Conservation (phyloP, 2,329 filamentous ascomycete genomes). For the Colletotrichum spinosum region DNA sequence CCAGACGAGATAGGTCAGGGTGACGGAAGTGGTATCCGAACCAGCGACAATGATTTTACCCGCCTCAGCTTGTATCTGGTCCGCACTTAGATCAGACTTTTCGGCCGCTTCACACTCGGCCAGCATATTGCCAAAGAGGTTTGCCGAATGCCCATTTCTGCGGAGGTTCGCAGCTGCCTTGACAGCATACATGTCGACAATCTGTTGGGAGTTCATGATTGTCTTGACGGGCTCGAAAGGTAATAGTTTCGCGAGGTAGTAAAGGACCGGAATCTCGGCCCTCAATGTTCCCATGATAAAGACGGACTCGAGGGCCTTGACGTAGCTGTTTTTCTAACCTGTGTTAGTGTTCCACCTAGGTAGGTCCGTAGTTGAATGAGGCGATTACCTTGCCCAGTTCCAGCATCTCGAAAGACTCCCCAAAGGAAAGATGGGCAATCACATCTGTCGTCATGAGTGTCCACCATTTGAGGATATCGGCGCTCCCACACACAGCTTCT, state of each 20-base stretch:
- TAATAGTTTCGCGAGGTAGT: conserved; percentile 2
- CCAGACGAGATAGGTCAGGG: conserved; percentile 61
- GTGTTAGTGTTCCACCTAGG: not conserved
- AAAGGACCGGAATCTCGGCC: conserved; percentile 3
- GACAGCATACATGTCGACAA: not conserved
- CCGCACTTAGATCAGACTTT: conserved; percentile 13
- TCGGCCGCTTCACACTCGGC: conserved; percentile 19
- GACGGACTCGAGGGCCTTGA: conserved; percentile 18
- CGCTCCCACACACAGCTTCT: conserved; percentile 46
- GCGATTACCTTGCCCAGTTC: conserved; percentile 58
- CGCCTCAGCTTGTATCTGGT: conserved; percentile 54
- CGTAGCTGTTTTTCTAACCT: conserved; percentile 13
- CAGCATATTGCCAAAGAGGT: conserved; percentile 26
- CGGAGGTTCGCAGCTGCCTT: conserved; percentile 15
- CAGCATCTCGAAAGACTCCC: conserved; percentile 64
- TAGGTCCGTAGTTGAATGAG: conserved; percentile 3
- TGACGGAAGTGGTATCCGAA: conserved; percentile 63
- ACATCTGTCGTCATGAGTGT: conserved; percentile 66
- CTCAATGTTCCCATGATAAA: conserved; percentile 1
- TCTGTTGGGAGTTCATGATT: not conserved
- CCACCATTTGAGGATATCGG: conserved; percentile 66
- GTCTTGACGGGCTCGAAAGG: conserved; percentile 6
- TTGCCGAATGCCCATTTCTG: conserved; percentile 14
- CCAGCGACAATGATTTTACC: conserved; percentile 61
- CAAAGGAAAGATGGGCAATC: conserved; percentile 65